Conservation (phyloP, 2,329 filamentous ascomycete genomes). For the Fusarium luffae region DNA sequence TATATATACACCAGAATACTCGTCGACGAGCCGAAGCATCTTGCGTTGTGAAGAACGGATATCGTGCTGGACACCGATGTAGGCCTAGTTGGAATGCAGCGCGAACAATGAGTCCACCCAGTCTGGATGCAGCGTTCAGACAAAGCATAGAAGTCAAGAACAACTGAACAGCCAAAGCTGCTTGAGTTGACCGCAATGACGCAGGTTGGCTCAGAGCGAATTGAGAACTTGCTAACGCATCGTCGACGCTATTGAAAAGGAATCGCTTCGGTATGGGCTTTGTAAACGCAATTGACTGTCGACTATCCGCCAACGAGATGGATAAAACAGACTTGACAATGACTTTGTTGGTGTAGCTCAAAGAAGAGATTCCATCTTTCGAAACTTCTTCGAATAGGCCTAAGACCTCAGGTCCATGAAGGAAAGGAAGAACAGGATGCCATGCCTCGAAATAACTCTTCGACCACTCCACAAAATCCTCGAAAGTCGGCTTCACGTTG, state of each 20-base stretch:
- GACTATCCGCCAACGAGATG: slow-evolving; percentile 64
- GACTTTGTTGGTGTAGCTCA: slow-evolving; percentile 52
- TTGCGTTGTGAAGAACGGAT: slow-evolving; percentile 58
- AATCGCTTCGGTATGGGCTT: slow-evolving; percentile 55
- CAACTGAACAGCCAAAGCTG: slow-evolving; percentile 63
- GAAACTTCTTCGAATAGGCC: slow-evolving; percentile 57
- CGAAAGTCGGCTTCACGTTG: slow-evolving; percentile 50
- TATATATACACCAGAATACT: slow-evolving; percentile 68
- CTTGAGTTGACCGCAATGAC: slow-evolving; percentile 60
- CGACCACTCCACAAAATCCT: slow-evolving; percentile 62
- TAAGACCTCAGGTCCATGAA: slow-evolving; percentile 64
- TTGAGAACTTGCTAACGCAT: slow-evolving; percentile 61
- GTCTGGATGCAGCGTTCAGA: slow-evolving; percentile 65
- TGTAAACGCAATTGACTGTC: slow-evolving; percentile 51
- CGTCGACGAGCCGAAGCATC: slow-evolving; percentile 62
- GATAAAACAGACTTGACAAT: slow-evolving; percentile 63
- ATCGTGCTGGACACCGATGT: slow-evolving; percentile 67
- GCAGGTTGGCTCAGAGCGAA: slow-evolving; percentile 59
- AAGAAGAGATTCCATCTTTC: slow-evolving; percentile 44
- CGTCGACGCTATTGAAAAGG: slow-evolving; percentile 61
- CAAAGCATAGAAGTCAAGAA: slow-evolving; percentile 67
- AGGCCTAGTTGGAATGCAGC: slow-evolving; percentile 68
- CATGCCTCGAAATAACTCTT: slow-evolving; percentile 67
- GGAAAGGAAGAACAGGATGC: slow-evolving; percentile 67
- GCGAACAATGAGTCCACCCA: slow-evolving; percentile 65